phyloP scores from a whole-genome alignment of 2,329 filamentous ascomycete species.

The Malbranchea cinnamomea region DNA sequence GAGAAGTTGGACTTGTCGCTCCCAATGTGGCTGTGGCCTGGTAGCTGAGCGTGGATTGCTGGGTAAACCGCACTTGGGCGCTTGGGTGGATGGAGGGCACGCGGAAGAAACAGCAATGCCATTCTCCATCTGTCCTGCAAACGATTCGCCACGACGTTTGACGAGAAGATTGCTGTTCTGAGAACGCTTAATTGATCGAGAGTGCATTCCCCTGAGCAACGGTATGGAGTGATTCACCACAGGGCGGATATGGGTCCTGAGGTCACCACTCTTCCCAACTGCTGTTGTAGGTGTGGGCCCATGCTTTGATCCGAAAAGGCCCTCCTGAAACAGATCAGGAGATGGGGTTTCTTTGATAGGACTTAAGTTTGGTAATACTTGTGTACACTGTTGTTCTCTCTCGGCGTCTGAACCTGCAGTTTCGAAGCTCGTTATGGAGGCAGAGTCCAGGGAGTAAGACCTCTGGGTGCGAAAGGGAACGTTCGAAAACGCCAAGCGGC shows the following conservation, averaged over 20 bases:
- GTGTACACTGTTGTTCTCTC: too few relatives aligned
- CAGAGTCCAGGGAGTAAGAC: too few relatives aligned
- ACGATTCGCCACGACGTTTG: slow-evolving; percentile 12
- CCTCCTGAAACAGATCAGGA: too few relatives aligned
- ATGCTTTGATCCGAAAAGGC: not conserved
- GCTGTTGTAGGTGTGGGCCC: not conserved
- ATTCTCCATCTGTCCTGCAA: slow-evolving; percentile 11
- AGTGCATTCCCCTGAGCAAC: not conserved
- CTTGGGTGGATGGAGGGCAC: not conserved
- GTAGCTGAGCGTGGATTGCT: too few relatives aligned
- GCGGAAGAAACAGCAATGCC: slow-evolving; percentile 5
- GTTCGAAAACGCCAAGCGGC: too few relatives aligned
- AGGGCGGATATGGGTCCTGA: not conserved
- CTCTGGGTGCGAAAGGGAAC: too few relatives aligned
- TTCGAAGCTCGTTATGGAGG: too few relatives aligned
- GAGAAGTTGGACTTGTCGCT: not conserved
- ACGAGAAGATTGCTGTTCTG: slow-evolving; percentile 10
- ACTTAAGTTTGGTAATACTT: too few relatives aligned
- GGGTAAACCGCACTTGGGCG: too few relatives aligned
- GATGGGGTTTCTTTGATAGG: too few relatives aligned
- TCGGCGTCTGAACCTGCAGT: too few relatives aligned
- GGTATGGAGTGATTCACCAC: not conserved
- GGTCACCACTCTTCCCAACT: not conserved
- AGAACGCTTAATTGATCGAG: not conserved
- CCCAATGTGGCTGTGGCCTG: too few relatives aligned